Conservation (phyloP, 169 alveolate species). For the Perkinsus marinus region DNA sequence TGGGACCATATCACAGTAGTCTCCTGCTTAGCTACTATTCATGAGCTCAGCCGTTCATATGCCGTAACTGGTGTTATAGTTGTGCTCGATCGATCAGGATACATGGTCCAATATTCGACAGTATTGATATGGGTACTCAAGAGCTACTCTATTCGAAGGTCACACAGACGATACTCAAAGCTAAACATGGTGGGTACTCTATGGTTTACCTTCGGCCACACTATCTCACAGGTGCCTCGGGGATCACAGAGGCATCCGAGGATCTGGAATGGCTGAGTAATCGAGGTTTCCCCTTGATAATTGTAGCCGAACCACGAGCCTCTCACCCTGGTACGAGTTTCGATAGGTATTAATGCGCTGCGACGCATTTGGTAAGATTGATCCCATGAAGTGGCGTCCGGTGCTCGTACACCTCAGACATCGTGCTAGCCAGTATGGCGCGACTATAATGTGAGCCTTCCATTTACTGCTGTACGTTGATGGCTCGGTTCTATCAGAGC, state of each 20-base stretch:
- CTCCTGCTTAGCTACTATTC: no score
- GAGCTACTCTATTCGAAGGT: not conserved
- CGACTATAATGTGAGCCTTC: not conserved
- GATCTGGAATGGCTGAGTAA: not conserved
- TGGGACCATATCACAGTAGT: not conserved
- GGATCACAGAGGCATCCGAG: not conserved
- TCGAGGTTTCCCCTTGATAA: not conserved
- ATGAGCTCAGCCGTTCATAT: no score
- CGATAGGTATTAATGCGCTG: not conserved
- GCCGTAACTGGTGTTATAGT: not conserved
- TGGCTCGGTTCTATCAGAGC: not conserved
- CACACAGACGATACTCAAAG: not conserved
- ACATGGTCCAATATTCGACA: not conserved
- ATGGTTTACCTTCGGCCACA: not conserved
- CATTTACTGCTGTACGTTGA: not conserved
- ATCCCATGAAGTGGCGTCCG: not conserved
- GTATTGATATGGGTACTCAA: not conserved
- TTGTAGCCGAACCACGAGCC: not conserved
- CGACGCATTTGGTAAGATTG: not conserved
- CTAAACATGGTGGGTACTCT: not conserved
- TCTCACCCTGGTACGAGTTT: not conserved
- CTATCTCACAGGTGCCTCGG: not conserved
- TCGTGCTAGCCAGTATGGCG: not conserved
- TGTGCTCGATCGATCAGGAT: not conserved
- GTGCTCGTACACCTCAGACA: not conserved